Base-by-base conservation (phyloP, 306 rosid species). In the Senna tora region DNA sequence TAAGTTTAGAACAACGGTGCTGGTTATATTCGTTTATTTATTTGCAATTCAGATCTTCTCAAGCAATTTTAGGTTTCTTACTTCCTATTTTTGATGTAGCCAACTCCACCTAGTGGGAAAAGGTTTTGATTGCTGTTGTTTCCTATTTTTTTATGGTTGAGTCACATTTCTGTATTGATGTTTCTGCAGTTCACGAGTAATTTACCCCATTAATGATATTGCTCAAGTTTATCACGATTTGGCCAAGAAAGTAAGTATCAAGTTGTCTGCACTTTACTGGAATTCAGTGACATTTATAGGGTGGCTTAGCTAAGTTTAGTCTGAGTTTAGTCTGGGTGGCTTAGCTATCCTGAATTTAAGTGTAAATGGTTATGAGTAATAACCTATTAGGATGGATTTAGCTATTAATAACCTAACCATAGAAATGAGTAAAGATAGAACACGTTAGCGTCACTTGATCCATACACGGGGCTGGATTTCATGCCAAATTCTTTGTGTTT, bases 221-320 rank as follows among this genome's bases (percentile, higher is more conserved):
- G 88, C 87, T 69, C 78, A 80, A 69, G 87, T 89, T 59, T 94
- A 84, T 84, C 86, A 88, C 79, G 91, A 91, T 84, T 84, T 91
- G 80, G 92, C 97, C 36, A 79, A 82, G 75, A 89, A 94, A 85
- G 99, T 91, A 80, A 2, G 78, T 66, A 41, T 61, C 68, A 64
- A 52, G 46, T 77, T 77, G 49, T 12, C 55, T 19, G 4, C 58
- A 6, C 33, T 0, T 20, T 12, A 41, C 14, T 32, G 43, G 65
- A 25, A 32, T 58, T 21, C 32, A 19, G 4, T 51, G 56, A 19
- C 25, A 13, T 47, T 17, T 16, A 8, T 7, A 19, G 20, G 1
- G 22, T 8, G n/a, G n/a, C n/a, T n/a, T n/a, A n/a, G n/a, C n/a
- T 11, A n/a, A n/a, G 3, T 19, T 11, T 7, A 22, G 16, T 22